These are phyloP conservation scores for Herpetomonas muscarum DNA, from an alignment of 208 protist species.

Conservation along the genomic window DNA sequence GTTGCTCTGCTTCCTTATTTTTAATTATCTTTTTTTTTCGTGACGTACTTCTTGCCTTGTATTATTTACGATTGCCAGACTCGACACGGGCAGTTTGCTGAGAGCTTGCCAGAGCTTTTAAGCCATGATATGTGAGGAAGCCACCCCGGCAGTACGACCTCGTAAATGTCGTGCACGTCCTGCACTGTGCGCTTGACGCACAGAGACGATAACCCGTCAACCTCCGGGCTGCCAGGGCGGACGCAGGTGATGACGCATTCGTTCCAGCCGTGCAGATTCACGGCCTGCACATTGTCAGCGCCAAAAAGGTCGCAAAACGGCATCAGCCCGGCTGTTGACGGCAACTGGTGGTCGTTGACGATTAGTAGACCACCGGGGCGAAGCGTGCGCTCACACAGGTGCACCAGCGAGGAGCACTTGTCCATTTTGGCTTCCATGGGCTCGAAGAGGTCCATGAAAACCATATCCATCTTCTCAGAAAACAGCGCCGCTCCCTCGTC, in stretches of 20 bases:
- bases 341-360: conserved; percentile 73
- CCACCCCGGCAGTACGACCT: conserved; percentile 28
- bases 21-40: neutral
- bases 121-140: conserved; percentile 35
- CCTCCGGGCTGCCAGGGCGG: conserved; percentile 21
- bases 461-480: conserved; percentile 61
- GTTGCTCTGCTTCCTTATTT: no score
- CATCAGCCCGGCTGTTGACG: conserved; percentile 23
- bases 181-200: conserved; percentile 17
- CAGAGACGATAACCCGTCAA: conserved; percentile 13
- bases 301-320: conserved; percentile 44
- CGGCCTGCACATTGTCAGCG: conserved; percentile 49
- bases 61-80: conserved; percentile 25
- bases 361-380: conserved; percentile 47
- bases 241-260: conserved; percentile 64
- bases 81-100: conserved; percentile 7
- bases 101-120: conserved; percentile 9
- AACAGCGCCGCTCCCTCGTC: neutral
- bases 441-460: conserved; percentile 83
- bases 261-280: conserved; percentile 76
- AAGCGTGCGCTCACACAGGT: conserved; percentile 34
- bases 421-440: conserved; percentile 54
- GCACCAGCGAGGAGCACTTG: conserved; percentile 24
- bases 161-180: conserved; percentile 28
- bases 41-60: neutral